These are phyloP conservation scores for Solanum infundibuliforme DNA, from an alignment of 257 asterid genomes.

Conservation along the genomic window DNA sequence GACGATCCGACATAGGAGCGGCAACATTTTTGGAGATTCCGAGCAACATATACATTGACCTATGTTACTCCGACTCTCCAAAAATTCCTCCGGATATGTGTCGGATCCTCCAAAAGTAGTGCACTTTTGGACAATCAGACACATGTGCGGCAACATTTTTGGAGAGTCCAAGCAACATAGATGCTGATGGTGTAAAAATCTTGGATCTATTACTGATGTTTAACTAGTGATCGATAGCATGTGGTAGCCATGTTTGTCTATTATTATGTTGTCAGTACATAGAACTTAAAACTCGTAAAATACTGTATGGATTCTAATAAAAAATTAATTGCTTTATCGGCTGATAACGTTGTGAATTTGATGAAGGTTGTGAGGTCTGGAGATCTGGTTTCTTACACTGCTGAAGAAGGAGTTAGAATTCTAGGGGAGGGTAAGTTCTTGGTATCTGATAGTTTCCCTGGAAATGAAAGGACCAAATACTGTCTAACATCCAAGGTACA, in stretches of 20 bases:
- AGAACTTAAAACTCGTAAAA: background rate
- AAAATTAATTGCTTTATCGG: background rate
- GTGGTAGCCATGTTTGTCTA: background rate
- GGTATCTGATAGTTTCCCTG: conserved; percentile 83
- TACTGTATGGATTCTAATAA: background rate
- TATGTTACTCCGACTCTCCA: background rate
- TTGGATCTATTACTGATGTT: background rate
- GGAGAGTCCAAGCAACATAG: background rate
- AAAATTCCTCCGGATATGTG: background rate
- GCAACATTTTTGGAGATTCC: background rate
- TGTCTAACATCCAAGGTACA: conserved; percentile 74
- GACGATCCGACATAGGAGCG: background rate
- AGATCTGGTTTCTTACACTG: conserved; percentile 65
- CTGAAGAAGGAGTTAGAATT: conserved; percentile 86
- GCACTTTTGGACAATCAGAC: background rate
- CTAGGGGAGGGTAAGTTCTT: conserved; percentile 68
- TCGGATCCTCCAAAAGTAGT: background rate
- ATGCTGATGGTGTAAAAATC: background rate
- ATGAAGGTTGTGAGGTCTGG: conserved; percentile 39
- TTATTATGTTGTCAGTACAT: background rate
- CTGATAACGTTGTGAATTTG: background rate
- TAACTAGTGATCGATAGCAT: background rate
- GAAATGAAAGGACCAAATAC: conserved; percentile 76
- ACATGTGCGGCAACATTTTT: background rate
- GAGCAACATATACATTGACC: background rate